Conservation (phyloP, 352 stramenopile genomes). For the Thalassiosira hispida region DNA sequence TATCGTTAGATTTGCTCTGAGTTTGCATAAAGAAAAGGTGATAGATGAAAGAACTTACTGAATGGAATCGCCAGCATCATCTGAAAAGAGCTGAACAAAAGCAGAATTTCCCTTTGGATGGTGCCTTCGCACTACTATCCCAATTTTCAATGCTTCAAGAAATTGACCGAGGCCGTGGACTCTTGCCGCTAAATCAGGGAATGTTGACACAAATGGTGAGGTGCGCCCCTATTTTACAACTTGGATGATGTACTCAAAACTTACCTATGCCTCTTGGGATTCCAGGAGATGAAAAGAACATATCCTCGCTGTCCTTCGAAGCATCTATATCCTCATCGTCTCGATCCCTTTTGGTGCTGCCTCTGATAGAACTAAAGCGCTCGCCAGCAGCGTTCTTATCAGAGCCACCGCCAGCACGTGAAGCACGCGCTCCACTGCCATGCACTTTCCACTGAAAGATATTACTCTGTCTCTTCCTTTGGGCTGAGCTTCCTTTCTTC, state of each 20-base stretch:
- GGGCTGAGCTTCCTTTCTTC: constrained; percentile 21
- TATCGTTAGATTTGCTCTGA: background rate
- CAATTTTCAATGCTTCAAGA: constrained; percentile 75
- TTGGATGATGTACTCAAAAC: background rate
- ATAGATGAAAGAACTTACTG: constrained; percentile 28
- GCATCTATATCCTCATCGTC: constrained; percentile 12
- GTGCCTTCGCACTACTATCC: constrained; percentile 84
- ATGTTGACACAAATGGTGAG: constrained; percentile 8
- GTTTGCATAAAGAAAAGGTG: background rate
- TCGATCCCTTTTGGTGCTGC: constrained; percentile 11
- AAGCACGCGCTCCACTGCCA: background rate
- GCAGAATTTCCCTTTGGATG: constrained; percentile 66
- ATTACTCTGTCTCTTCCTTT: constrained; percentile 21
- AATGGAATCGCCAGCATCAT: constrained; percentile 83
- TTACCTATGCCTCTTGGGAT: constrained; percentile 57
- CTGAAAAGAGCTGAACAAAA: constrained; percentile 78
- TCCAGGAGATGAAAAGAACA: constrained; percentile 54
- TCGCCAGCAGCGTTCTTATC: background rate
- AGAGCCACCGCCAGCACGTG: background rate
- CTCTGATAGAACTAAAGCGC: background rate
- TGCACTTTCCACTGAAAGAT: constrained; percentile 19
- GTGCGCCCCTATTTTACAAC: background rate
- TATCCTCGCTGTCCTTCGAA: constrained; percentile 21
- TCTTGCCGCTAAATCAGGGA: constrained; percentile 47
- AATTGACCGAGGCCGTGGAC: constrained; percentile 81